A percentile compares a stretch with the other conserved stretches of the same genome.
These are phyloP conservation scores for Pseudogymnoascus sp. DNA, from an alignment of 2,329 filamentous ascomycete species.

Conservation along the genomic window DNA sequence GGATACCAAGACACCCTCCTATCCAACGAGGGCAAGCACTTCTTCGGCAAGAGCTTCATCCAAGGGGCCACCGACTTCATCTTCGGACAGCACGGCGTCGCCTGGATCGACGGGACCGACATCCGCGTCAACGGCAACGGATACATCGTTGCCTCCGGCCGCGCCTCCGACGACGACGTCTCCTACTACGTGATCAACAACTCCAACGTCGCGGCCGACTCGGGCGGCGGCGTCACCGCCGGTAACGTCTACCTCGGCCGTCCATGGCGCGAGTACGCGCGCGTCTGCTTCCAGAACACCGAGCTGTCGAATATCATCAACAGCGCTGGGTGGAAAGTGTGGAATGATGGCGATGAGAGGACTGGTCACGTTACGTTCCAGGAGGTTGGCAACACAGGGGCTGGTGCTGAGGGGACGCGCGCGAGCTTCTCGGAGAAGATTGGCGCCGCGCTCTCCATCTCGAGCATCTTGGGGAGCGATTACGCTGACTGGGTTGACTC, in stretches of 20 bases:
- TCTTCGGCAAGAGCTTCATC: slow-evolving; percentile 49
- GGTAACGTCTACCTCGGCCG: slow-evolving; percentile 43
- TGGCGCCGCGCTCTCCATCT: slow-evolving; percentile 33
- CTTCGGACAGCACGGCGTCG: slow-evolving; percentile 44
- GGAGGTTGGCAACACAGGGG: slow-evolving; percentile 47
- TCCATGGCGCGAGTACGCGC: slow-evolving; percentile 42
- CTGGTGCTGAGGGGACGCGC: slow-evolving; percentile 40
- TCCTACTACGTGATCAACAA: slow-evolving; percentile 50
- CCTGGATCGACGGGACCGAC: slow-evolving; percentile 43
- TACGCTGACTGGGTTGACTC: slow-evolving; percentile 37
- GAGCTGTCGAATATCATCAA: slow-evolving; percentile 42
- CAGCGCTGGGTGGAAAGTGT: slow-evolving; percentile 41
- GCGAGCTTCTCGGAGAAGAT: slow-evolving; percentile 39
- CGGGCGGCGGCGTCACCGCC: slow-evolving; percentile 29
- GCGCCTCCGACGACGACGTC: slow-evolving; percentile 30
- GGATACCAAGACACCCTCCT: slow-evolving; percentile 51
- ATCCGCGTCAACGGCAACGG: slow-evolving; percentile 38
- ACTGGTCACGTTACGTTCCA: slow-evolving; percentile 41
- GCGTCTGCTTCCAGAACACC: slow-evolving; percentile 44
- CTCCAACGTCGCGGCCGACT: slow-evolving; percentile 36
- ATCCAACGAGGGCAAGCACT: slow-evolving; percentile 41
- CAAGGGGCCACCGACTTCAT: slow-evolving; percentile 52
- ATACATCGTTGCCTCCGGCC: slow-evolving; percentile 40
- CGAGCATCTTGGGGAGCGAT: slow-evolving; percentile 36
- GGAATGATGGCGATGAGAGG: slow-evolving; percentile 34